Percentiles rank a stretch among this genome's conserved stretches.
phyloP scores from a whole-genome alignment of 2,329 filamentous ascomycete species.

The Penicillium sp. region DNA sequence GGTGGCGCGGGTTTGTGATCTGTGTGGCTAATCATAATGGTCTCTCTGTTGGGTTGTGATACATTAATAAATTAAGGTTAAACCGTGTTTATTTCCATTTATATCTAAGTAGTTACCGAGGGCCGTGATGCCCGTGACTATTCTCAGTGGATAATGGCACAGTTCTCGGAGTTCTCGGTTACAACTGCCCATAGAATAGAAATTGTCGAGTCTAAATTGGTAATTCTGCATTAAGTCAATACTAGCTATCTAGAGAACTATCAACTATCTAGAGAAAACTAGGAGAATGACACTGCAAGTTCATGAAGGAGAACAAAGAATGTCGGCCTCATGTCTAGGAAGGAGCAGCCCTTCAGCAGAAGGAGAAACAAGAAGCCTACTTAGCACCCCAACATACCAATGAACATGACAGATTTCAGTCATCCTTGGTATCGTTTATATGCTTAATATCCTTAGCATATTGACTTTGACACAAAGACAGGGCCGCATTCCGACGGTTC shows the following conservation, averaged over 20 bases:
- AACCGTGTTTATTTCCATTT: neutral
- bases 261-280: neutral
- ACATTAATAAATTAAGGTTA: neutral
- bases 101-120: neutral
- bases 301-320: neutral
- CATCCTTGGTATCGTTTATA: neutral
- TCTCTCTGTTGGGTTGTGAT: neutral
- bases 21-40: neutral
- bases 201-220: neutral
- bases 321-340: neutral
- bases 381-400: neutral
- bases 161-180: neutral
- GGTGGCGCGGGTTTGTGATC: neutral
- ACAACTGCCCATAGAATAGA: neutral
- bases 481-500: neutral
- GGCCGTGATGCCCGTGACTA: neutral
- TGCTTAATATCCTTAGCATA: neutral
- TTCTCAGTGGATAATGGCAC: neutral
- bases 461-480: neutral
- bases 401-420: neutral
- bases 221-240: neutral
- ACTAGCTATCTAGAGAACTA: too few relatives aligned
- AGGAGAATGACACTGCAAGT: neutral
- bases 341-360: neutral
- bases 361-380: neutral